Evolutionary conservation across 179 eudicot genomes (phyloP).

Genomic region (Carnegiea gigantea): DNA sequence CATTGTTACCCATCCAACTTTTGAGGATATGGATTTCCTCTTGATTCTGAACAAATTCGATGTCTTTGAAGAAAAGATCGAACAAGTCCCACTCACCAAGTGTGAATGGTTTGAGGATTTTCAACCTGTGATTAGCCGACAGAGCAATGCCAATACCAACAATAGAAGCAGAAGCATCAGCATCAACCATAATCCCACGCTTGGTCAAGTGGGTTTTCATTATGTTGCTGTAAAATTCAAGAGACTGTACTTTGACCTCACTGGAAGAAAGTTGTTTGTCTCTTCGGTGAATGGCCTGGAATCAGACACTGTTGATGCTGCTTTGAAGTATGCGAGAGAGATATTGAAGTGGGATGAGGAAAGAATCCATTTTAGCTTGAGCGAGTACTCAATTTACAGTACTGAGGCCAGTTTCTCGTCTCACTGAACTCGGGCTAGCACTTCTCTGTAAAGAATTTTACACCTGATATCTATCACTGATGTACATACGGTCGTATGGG

Average conservation of each 20-base stretch:
- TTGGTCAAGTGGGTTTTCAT: constrained; percentile 83
- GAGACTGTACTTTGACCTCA: constrained; percentile 66
- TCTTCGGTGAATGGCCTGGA: constrained; percentile 77
- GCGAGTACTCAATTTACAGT: constrained; percentile 69
- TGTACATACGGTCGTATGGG: constrained; percentile 28
- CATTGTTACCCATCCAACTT: constrained; percentile 81
- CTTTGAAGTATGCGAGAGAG: constrained; percentile 81
- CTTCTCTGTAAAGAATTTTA: constrained; percentile 5
- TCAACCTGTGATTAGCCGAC: constrained; percentile 72
- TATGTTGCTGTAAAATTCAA: constrained; percentile 90
- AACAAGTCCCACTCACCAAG: constrained; percentile 53
- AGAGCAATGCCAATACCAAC: constrained; percentile 40
- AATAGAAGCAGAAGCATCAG: constrained; percentile 39
- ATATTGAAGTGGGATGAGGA: constrained; percentile 95
- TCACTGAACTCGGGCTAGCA: constrained; percentile 2
- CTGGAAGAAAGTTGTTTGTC: constrained; percentile 72
- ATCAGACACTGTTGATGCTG: constrained; percentile 67
- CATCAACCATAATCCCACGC: constrained; percentile 59
- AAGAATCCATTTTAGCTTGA: constrained; percentile 55
- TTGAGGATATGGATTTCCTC: constrained; percentile 81
- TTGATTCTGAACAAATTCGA: constrained; percentile 77
- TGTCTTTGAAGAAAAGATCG: constrained; percentile 79
- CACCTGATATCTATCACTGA: constrained; percentile 22
- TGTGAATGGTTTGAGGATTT: constrained; percentile 97
- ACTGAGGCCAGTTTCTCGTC: constrained; percentile 64